These are phyloP conservation scores for Cytospora mali DNA, from an alignment of 2,329 filamentous ascomycete species.

Conservation along the genomic window DNA sequence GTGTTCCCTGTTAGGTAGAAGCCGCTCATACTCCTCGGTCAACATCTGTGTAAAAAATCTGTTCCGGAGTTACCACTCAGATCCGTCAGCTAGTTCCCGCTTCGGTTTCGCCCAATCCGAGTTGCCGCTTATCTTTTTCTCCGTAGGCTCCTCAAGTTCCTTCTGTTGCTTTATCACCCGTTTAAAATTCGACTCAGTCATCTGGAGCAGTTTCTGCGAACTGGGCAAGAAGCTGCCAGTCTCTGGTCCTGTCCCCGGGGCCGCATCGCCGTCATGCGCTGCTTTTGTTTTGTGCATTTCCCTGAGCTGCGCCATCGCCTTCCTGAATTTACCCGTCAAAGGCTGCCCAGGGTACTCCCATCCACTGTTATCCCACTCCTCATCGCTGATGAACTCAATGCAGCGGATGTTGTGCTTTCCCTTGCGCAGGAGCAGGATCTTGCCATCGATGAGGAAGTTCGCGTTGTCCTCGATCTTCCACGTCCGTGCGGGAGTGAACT, in stretches of 20 bases:
- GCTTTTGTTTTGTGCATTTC: slow-evolving; percentile 34
- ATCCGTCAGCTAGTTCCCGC: neutral
- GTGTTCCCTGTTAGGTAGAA: neutral
- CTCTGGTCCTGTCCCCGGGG: slow-evolving; percentile 26
- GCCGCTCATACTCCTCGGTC: neutral
- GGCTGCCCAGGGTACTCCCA: slow-evolving; percentile 57
- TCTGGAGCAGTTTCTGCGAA: slow-evolving; percentile 17
- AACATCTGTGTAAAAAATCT: neutral
- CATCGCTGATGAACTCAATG: slow-evolving; percentile 60
- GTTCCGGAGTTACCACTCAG: neutral
- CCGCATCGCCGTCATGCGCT: slow-evolving; percentile 36
- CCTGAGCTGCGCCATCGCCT: slow-evolving; percentile 44
- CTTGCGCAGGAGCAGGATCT: slow-evolving; percentile 62
- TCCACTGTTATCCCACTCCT: slow-evolving; percentile 54
- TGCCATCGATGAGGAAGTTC: slow-evolving; percentile 62
- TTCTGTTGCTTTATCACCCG: slow-evolving; percentile 8
- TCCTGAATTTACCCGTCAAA: slow-evolving; percentile 50
- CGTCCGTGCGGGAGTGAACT: slow-evolving; percentile 63
- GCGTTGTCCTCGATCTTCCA: slow-evolving; percentile 60
- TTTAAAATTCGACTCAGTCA: slow-evolving; percentile 4
- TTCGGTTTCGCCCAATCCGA: neutral
- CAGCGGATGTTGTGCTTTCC: slow-evolving; percentile 67
- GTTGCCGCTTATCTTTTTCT: slow-evolving; percentile 3
- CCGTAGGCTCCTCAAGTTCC: neutral
- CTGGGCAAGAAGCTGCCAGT: slow-evolving; percentile 7